A percentile compares a stretch with the other conserved stretches of the same genome.
These are phyloP conservation scores for Beauveria medogensis DNA, from an alignment of 2,329 filamentous ascomycete species.

Conservation along the genomic window DNA sequence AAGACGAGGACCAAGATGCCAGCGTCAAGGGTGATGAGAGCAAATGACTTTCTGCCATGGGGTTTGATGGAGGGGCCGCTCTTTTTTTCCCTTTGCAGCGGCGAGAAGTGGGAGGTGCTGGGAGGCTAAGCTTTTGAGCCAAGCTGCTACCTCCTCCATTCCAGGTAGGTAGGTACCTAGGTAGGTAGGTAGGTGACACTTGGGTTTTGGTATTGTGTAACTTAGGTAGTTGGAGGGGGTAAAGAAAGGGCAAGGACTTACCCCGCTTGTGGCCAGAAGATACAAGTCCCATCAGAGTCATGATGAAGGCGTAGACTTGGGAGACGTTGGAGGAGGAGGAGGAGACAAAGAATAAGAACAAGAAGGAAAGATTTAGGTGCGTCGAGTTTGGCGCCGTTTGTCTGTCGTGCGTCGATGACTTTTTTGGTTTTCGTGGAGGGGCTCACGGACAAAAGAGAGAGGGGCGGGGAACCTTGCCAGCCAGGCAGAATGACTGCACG, in stretches of 20 bases:
- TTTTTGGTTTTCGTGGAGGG: not conserved
- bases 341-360: not conserved
- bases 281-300: conserved; percentile 7
- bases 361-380: not conserved
- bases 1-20: not conserved
- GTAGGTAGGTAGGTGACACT: not conserved
- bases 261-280: conserved; percentile 2
- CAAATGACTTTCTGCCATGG: not conserved
- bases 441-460: not conserved
- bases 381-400: not conserved
- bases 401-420: not conserved
- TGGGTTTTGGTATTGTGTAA: not conserved
- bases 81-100: not conserved
- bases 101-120: not conserved
- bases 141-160: not conserved
- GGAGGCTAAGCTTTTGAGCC: not conserved
- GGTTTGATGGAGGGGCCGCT: conserved; percentile 2
- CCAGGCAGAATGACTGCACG: too few relatives aligned
- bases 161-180: not conserved
- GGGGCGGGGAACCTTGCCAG: not conserved
- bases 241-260: not conserved
- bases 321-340: not conserved
- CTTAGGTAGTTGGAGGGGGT: not conserved
- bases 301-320: not conserved
- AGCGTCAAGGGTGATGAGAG: not conserved